A percentile compares a stretch with the other conserved stretches of the same genome.
phyloP scores from a whole-genome alignment of 1,139 yeast genomes.

The Saccharomyces uvarum region DNA sequence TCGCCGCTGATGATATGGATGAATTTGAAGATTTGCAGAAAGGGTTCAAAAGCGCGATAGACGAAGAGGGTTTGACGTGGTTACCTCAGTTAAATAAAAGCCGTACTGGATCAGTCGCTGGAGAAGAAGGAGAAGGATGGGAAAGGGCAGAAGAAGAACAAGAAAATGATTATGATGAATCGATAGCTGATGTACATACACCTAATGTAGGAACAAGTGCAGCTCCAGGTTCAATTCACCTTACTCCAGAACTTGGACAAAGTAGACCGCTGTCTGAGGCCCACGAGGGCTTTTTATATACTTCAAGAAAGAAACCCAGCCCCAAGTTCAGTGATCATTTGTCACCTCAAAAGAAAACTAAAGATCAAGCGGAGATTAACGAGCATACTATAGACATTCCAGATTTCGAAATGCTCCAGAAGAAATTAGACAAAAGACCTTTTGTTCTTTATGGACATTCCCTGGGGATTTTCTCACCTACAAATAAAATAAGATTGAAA shows the following conservation, averaged over 20 bases:
- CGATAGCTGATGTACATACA: not conserved
- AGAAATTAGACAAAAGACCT: conserved; percentile 9
- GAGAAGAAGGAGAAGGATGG: not conserved
- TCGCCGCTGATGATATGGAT: conserved; percentile 29
- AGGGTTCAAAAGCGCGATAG: conserved; percentile 24
- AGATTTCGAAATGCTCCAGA: conserved; percentile 1
- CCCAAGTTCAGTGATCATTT: not conserved
- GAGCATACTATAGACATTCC: not conserved
- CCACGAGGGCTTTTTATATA: not conserved
- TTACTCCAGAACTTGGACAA: not conserved
- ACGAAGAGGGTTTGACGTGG: conserved; percentile 26
- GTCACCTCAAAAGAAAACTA: not conserved
- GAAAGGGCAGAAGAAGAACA: not conserved
- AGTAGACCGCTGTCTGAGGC: not conserved
- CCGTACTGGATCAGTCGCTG: not conserved
- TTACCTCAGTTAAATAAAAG: conserved; percentile 19
- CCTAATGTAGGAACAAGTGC: not conserved
- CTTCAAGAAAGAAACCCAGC: not conserved
- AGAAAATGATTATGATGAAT: not conserved
- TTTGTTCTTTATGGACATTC: conserved; percentile 37
- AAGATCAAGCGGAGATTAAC: conserved; percentile 2
- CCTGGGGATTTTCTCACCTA: conserved; percentile 33
- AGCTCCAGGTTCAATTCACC: not conserved
- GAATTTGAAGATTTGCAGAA: conserved; percentile 30
- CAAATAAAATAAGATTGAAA: conserved; percentile 30